Evolutionary conservation across 2,329 filamentous ascomycete species (phyloP), one percentile per base, ranked within the genome.

Genomic region (Dothistroma pini): DNA sequence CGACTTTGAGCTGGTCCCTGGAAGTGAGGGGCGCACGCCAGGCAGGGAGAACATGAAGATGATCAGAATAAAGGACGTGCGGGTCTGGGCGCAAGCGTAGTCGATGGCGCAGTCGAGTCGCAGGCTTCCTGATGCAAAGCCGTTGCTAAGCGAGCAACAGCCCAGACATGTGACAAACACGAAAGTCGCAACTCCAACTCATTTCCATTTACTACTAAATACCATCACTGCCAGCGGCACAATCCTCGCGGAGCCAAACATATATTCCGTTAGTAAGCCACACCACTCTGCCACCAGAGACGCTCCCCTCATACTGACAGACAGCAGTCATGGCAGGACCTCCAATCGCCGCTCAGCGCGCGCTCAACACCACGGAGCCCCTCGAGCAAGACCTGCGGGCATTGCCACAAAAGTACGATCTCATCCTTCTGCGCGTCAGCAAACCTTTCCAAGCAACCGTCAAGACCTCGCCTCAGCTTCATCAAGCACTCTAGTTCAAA

Each of bases 301-400:
- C n/a, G 9, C 12, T n/a, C 8, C 11, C 11, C n/a, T n/a, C 14
- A 44, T 6, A 44, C 41, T n/a, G 1, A 44, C 16, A 2, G 9
- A 4, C n/a, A 1, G 3, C 41, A 44, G 4, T 6, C 41, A 44
- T 19, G 16, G 5, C 41, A 8, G 8, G 2, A 19, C 2, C 41
- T 14, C 14, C 14, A 4, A n/a, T 14, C 16, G 41, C 41, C 41
- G 16, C 41, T 6, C 14, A 44, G 1, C 41, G 41, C 14, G n/a
- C 41, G n/a, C 35, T 61, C 31, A 47, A 48, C n/a, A 57, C 34
- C 22, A 38, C 50, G 9, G 62, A 66, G n/a, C 32, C 59, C 25
- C 56, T 58, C 34, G 56, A 59, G 16, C 9, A 32, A 29, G 50
- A 55, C 31, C 31, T 57, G 14, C 35, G 32, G 3, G n/a, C 49